A percentile compares a stretch with the other conserved stretches of the same genome.
These are phyloP conservation scores for Nakazawaea ishiwadae DNA, from an alignment of 805 yeast genomes.

Conservation along the genomic window DNA sequence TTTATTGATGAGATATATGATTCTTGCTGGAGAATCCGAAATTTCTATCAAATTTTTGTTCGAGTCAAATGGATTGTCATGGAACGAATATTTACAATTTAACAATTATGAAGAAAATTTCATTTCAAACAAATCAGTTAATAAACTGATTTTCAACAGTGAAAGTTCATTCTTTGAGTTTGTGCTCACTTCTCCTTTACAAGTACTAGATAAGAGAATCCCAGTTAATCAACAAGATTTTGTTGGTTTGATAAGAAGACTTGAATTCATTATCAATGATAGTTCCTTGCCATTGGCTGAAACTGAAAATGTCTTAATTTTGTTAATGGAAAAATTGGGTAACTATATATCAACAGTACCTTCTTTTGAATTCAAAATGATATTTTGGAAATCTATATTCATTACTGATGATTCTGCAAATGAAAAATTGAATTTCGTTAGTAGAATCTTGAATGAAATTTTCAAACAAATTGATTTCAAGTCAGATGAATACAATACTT, in stretches of 20 bases:
- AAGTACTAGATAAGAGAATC: constrained; percentile 26
- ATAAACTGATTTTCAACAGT: constrained; percentile 5
- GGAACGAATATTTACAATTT: constrained; percentile 3
- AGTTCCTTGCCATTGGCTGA: constrained; percentile 16
- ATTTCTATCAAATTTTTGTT: constrained; percentile 16
- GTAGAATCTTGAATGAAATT: constrained; percentile 31
- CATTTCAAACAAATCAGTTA: constrained; percentile 3
- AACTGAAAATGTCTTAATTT: constrained; percentile 26
- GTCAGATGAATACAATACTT: constrained; percentile 3
- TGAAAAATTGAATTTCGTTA: constrained; percentile 24
- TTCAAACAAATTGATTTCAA: constrained; percentile 24
- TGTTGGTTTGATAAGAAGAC: constrained; percentile 37
- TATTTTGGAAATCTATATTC: constrained; percentile 27
- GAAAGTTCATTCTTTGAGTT: constrained; percentile 27
- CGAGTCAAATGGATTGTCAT: constrained; percentile 10
- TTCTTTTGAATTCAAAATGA: constrained; percentile 7
- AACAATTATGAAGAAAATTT: constrained; percentile 9
- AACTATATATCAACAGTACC: constrained; percentile 25
- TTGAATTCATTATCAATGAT: constrained; percentile 27
- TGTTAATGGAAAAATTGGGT: constrained; percentile 40
- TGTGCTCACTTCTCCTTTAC: constrained; percentile 26
- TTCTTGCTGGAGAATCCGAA: constrained; percentile 57
- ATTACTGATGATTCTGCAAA: constrained; percentile 9
- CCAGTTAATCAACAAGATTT: constrained; percentile 45
- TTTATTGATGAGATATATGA: constrained; percentile 40